Percentiles rank a stretch among this genome's conserved stretches.
Evolutionary conservation across 2,329 filamentous ascomycete species (phyloP).

Genomic region (Sclerotinia subarctica): DNA sequence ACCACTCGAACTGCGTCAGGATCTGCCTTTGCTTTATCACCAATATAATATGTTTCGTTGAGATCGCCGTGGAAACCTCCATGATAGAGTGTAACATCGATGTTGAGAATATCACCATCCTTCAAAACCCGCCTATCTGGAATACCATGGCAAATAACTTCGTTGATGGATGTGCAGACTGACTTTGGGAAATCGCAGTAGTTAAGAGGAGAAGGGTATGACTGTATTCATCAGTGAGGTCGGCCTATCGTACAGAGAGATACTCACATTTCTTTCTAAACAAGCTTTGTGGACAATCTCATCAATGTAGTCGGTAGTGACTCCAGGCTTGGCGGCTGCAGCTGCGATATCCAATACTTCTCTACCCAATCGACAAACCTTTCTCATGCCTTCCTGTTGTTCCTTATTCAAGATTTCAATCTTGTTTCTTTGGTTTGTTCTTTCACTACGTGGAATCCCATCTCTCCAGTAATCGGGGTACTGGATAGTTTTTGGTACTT

Average conservation of each 20-base stretch:
- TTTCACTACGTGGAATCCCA: slow-evolving; percentile 66
- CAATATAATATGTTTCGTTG: slow-evolving; percentile 98
- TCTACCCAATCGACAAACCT: slow-evolving; percentile 79
- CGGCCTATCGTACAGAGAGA: background rate
- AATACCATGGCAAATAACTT: slow-evolving; percentile 98
- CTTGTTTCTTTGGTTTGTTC: slow-evolving; percentile 66
- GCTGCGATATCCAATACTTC: slow-evolving; percentile 94
- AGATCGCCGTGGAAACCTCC: slow-evolving; percentile 93
- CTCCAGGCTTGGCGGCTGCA: slow-evolving; percentile 77
- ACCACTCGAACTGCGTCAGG: slow-evolving; percentile 86
- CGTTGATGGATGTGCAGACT: slow-evolving; percentile 92
- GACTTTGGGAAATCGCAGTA: slow-evolving; percentile 98
- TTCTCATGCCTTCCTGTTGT: slow-evolving; percentile 82
- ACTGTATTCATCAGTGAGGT: slow-evolving; percentile 49
- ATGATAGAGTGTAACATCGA: slow-evolving; percentile 93
- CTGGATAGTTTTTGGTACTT: slow-evolving; percentile 74
- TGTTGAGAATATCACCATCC: slow-evolving; percentile 95
- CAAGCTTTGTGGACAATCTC: slow-evolving; percentile 94
- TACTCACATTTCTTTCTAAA: slow-evolving; percentile 80
- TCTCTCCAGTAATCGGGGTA: slow-evolving; percentile 85
- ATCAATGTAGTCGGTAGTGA: slow-evolving; percentile 94
- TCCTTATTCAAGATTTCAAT: slow-evolving; percentile 77
- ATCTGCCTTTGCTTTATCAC: slow-evolving; percentile 78
- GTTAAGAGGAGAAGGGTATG: slow-evolving; percentile 91
- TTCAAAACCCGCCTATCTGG: slow-evolving; percentile 82